Evolutionary conservation across 805 yeast genomes (phyloP).

Genomic region (Zygosaccharomyces gambellarensis): DNA sequence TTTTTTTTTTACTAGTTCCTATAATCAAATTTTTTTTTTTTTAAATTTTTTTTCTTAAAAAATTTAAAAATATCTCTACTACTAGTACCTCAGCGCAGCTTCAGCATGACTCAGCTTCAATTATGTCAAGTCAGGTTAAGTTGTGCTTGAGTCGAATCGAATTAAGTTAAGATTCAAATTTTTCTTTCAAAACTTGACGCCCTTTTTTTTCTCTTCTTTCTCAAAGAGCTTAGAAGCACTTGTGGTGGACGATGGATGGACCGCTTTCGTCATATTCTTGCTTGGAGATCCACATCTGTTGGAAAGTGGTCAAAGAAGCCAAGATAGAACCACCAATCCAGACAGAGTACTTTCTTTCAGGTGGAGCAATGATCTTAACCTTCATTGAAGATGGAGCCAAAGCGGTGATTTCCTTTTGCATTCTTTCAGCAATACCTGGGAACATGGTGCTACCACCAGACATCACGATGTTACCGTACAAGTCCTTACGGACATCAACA

Average conservation of each 20-base stretch:
- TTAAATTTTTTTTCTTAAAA: too few relatives aligned
- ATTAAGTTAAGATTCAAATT: too few relatives aligned
- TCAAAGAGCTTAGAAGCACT: slow-evolving; percentile 40
- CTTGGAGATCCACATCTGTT: slow-evolving; percentile 99
- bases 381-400: slow-evolving; percentile 99
- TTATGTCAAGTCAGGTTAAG: too few relatives aligned
- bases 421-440: slow-evolving; percentile 99
- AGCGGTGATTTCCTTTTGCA: slow-evolving; percentile 99
- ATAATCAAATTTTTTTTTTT: too few relatives aligned
- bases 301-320: slow-evolving; percentile 98
- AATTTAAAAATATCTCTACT: too few relatives aligned
- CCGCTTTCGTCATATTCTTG: slow-evolving; percentile 99
- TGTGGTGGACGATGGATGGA: slow-evolving; percentile 85
- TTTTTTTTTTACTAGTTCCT: too few relatives aligned
- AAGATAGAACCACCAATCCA: slow-evolving; percentile 99
- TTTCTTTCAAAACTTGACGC: too few relatives aligned
- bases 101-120: too few relatives aligned
- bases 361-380: slow-evolving; percentile 99
- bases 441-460: slow-evolving; percentile 99
- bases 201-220: slow-evolving; percentile 2
- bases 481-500: slow-evolving; percentile 97
- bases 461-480: slow-evolving; percentile 98
- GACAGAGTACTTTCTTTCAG: slow-evolving; percentile 98
- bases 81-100: too few relatives aligned
- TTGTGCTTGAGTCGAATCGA: too few relatives aligned